phyloP scores from a whole-genome alignment of 495 filamentous ascomycete genomes.

The Lophiostoma macrostomum region DNA sequence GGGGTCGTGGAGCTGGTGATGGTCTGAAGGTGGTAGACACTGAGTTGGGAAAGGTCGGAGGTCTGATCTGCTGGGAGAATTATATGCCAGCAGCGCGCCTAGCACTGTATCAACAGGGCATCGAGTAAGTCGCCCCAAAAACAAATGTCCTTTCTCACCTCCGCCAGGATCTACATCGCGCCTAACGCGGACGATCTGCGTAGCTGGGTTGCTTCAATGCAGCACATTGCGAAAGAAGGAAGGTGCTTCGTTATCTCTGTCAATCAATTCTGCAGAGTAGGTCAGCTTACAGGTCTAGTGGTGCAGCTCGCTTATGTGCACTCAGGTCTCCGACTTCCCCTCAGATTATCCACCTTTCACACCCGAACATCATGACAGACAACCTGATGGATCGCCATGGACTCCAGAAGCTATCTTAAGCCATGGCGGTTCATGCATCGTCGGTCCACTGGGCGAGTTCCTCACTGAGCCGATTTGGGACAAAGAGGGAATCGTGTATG shows the following conservation, averaged over 20 bases:
- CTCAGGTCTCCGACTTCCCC: slow-evolving; percentile 45
- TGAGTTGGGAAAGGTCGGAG: slow-evolving; percentile 45
- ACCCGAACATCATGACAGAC: slow-evolving; percentile 39
- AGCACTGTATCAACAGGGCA: slow-evolving; percentile 45
- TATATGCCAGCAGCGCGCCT: slow-evolving; percentile 47
- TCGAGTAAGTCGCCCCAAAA: slow-evolving; percentile 37
- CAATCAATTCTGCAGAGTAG: slow-evolving; percentile 41
- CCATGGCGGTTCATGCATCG: slow-evolving; percentile 43
- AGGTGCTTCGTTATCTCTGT: slow-evolving; percentile 46
- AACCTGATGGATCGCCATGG: slow-evolving; percentile 43
- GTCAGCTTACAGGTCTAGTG: too few relatives aligned
- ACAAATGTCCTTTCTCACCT: slow-evolving; percentile 3
- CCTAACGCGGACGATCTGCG: slow-evolving; percentile 46
- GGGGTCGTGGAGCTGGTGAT: slow-evolving; percentile 45
- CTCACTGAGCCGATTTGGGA: slow-evolving; percentile 45
- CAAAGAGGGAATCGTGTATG: slow-evolving; percentile 43
- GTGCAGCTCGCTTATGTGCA: too few relatives aligned
- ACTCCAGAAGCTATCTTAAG: slow-evolving; percentile 41
- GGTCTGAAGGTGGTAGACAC: slow-evolving; percentile 44
- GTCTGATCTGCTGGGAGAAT: slow-evolving; percentile 48
- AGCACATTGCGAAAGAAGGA: slow-evolving; percentile 48
- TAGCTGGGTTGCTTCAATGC: slow-evolving; percentile 45
- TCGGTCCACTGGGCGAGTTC: slow-evolving; percentile 42
- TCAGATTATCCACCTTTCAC: slow-evolving; percentile 46
- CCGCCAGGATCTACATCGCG: slow-evolving; percentile 43